Base-by-base conservation (phyloP, 192 early-diverging fungal species). In the Linderina pennispora region DNA sequence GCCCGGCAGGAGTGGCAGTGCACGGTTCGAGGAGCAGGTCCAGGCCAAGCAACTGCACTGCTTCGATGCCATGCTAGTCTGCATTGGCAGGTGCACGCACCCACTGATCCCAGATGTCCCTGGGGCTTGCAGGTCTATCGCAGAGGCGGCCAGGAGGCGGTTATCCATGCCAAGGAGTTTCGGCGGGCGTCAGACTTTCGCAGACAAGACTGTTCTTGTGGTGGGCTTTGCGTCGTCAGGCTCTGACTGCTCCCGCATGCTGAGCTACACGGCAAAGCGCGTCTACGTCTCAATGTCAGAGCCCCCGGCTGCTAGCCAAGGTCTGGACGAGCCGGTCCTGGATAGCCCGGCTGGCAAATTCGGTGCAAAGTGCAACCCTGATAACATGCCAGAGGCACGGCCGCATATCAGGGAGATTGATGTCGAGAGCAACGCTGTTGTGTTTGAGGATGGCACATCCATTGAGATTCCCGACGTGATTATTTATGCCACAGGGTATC, bases 401-500 rank as follows among this genome's bases (percentile, higher is more conserved):
- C 52, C 52, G 23, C 42, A 36, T 9, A 51, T 66, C 23, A 26
- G 45, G 15, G 7, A 16, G 0, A 11, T 40, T 14, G 18, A 14
- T 3, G 16, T 36, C 16, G 24, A 36, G 32, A 36, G 21, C 21
- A 24, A 4, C n/a, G 16, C 23, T 10, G 50, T 80, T 8, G 36
- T 48, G 32, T 68, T 63, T 20, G 35, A 37, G 5, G 67, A 71
- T 33, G 66, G 60, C 17, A 56, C 65, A 0, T 0, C 9, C 3
- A 43, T 77, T 0, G 40, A 39, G 8, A 40, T 71, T 1, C 43
- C 76, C 0, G 78, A 85, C 42, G 25, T 24, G 8, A 58, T 88
- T 16, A 60, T 88, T 0, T 79, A 74, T 38, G 84, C 80, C 18
- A 88, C 86, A 0, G 86, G 86, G 0, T 88, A 84, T 47, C 43